Conservation (phyloP, 768 basidiomycete genomes). For the Rhodotorula babjevae region DNA sequence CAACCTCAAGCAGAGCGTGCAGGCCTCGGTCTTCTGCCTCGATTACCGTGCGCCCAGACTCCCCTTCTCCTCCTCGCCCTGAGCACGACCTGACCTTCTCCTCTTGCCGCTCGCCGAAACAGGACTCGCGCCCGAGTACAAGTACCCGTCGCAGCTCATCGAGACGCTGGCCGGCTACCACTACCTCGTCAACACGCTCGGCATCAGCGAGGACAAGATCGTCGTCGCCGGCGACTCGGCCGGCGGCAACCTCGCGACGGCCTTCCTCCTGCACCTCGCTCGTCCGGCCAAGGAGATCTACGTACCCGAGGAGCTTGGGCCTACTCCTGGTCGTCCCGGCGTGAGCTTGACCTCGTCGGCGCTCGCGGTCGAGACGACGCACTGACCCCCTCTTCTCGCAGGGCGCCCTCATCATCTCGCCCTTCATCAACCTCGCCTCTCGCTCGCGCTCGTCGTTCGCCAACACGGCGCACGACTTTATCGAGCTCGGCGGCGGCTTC, state of each 20-base stretch:
- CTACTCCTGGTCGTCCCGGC: slow-evolving; percentile 17
- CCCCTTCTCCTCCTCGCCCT: background rate
- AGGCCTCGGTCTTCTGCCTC: slow-evolving; percentile 17
- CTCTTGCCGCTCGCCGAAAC: background rate
- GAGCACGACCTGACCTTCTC: too few species aligned
- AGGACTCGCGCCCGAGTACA: slow-evolving; percentile 44
- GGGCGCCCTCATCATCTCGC: slow-evolving; percentile 32
- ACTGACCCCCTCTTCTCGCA: background rate
- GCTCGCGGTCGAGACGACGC: too few species aligned
- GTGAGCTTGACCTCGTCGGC: background rate
- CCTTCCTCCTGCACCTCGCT: slow-evolving; percentile 45
- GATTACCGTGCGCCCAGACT: slow-evolving; percentile 13
- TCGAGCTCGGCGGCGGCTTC: background rate
- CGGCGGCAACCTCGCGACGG: slow-evolving; percentile 62
- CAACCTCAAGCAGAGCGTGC: slow-evolving; percentile 15
- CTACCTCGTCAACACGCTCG: slow-evolving; percentile 58
- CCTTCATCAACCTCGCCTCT: slow-evolving; percentile 23
- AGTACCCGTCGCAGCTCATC: slow-evolving; percentile 70
- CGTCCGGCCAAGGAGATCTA: slow-evolving; percentile 25
- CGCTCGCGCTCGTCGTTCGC: background rate
- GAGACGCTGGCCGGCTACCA: slow-evolving; percentile 70
- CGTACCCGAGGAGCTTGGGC: slow-evolving; percentile 15
- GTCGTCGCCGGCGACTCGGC: slow-evolving; percentile 70
- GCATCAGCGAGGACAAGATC: slow-evolving; percentile 60
- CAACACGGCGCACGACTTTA: slow-evolving; percentile 16